These are phyloP conservation scores for Coemansia sp. DNA, from an alignment of 192 early-diverging fungal genomes.

Conservation along the genomic window DNA sequence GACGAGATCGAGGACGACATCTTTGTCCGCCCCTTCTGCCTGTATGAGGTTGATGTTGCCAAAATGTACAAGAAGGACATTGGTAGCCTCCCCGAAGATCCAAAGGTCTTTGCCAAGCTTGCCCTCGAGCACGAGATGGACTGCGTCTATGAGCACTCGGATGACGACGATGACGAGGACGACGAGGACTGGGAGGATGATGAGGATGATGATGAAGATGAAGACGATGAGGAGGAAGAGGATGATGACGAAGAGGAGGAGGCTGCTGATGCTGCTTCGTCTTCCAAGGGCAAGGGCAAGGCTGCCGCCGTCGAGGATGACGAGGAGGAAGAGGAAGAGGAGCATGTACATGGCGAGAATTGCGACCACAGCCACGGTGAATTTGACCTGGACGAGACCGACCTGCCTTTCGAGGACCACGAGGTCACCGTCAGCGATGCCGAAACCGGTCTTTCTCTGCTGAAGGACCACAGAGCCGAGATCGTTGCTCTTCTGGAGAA, in stretches of 20 bases:
- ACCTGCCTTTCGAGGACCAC: slow-evolving; percentile 47
- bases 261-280: not conserved
- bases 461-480: slow-evolving; percentile 41
- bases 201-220: slow-evolving; percentile 17
- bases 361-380: slow-evolving; percentile 42
- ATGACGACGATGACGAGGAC: slow-evolving; percentile 50
- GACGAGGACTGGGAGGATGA: slow-evolving; percentile 32
- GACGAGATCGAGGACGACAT: slow-evolving; percentile 52
- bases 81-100: slow-evolving; percentile 39
- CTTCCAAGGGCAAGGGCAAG: slow-evolving; percentile 28
- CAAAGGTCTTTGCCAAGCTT: slow-evolving; percentile 47
- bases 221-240: slow-evolving; percentile 12
- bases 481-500: slow-evolving; percentile 39
- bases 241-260: slow-evolving; percentile 5
- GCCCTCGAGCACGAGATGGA: slow-evolving; percentile 56
- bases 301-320: slow-evolving; percentile 24
- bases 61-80: slow-evolving; percentile 48
- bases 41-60: slow-evolving; percentile 51
- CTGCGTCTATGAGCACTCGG: slow-evolving; percentile 45
- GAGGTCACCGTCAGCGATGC: slow-evolving; percentile 30
- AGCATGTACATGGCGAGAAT: slow-evolving; percentile 46
- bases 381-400: slow-evolving; percentile 22
- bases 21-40: slow-evolving; percentile 51
- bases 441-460: slow-evolving; percentile 40
- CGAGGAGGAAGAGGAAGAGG: slow-evolving; percentile 35